Evolutionary conservation across 2,329 filamentous ascomycete genomes (phyloP), one percentile per base, ranked within the genome.

Genomic region (Colletotrichum siamense): DNA sequence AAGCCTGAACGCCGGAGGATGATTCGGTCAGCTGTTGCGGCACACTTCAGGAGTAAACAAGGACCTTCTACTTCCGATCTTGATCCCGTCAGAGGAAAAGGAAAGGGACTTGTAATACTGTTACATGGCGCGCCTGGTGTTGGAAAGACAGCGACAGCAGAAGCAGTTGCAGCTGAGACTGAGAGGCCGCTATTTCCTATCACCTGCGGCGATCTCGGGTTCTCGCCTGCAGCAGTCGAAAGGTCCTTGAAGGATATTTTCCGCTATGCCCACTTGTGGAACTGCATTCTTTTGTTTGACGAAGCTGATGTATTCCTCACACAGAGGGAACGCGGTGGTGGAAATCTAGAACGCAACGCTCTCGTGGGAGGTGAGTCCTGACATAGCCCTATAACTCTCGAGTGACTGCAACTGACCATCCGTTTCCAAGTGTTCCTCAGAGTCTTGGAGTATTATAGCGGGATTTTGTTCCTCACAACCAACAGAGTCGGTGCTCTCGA

Each of bases 401-500:
- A 34, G 12, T 13, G 32, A 34, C 32, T 1, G 32, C 1, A 34
- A 34, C 32, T 34, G 32, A 34, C 6, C 32, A 13, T 6, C 32
- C 1, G 32, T 13, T 34, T 34, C 1, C 5, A 13, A 34, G 85
- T 87, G 5, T 87, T 88, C 66, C 81, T 88, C 6, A 81, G 85
- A 0, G 80, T 84, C 0, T 79, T 88, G 1, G 86, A 87, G 71
- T 87, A 87, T 78, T 87, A 86, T 70, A 76, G 79, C 4, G 86
- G 86, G 2, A 85, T 88, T 66, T 78, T 88, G 1, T 86, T 86
- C 78, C 81, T 89, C 8, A 89, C 87, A 0, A 89, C 87, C 9
- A 89, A 89, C 79, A 83, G 86, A 3, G 84, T 88, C 2, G 85
- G 86, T 2, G 80, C 80, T 8, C 83, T 89, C n/a, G 87, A 89